Evolutionary conservation across 148 eudicot species (phyloP).

Genomic region (Agrostemma githago): DNA sequence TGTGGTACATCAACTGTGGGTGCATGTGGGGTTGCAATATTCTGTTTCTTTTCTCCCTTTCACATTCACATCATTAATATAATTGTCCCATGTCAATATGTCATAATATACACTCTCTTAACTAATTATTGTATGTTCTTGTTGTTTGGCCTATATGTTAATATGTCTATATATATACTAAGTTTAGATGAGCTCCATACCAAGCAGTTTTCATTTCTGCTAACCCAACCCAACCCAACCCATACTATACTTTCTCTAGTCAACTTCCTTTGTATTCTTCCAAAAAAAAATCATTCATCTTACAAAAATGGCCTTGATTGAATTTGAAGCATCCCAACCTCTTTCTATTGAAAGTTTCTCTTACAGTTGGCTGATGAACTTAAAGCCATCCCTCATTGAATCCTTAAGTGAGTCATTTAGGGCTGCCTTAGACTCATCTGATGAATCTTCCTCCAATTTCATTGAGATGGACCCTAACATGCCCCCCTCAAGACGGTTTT

Average conservation of each 20-base stretch:
- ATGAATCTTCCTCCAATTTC: conserved; percentile 49
- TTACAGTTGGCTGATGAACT: conserved; percentile 70
- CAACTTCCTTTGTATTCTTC: conserved; percentile 1
- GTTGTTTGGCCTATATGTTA: conserved; percentile 10
- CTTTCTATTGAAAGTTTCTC: conserved; percentile 86
- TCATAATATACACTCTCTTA: conserved; percentile 2
- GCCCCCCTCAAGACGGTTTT: conserved; percentile 73
- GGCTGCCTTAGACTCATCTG: conserved; percentile 46
- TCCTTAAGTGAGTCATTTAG: conserved; percentile 51
- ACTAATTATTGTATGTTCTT: conserved; percentile 25
- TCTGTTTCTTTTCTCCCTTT: conserved; percentile 37
- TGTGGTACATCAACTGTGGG: conserved; percentile 35
- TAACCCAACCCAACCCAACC: conserved; percentile 24
- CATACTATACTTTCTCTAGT: conserved; percentile 5
- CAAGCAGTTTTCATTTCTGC: conserved; percentile 21
- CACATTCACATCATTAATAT: conserved; percentile 31
- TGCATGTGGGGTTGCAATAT: conserved; percentile 42
- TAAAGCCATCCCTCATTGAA: conserved; percentile 55
- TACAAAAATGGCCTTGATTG: conserved; percentile 28
- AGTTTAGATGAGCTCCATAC: conserved; percentile 23
- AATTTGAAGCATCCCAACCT: conserved; percentile 49
- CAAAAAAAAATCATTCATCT: background rate
- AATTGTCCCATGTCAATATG: conserved; percentile 26
- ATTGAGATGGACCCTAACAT: conserved; percentile 89
- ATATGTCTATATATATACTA: conserved; percentile 21